phyloP scores from a whole-genome alignment of 495 filamentous ascomycete species.

The Mycothermus thermophilus region DNA sequence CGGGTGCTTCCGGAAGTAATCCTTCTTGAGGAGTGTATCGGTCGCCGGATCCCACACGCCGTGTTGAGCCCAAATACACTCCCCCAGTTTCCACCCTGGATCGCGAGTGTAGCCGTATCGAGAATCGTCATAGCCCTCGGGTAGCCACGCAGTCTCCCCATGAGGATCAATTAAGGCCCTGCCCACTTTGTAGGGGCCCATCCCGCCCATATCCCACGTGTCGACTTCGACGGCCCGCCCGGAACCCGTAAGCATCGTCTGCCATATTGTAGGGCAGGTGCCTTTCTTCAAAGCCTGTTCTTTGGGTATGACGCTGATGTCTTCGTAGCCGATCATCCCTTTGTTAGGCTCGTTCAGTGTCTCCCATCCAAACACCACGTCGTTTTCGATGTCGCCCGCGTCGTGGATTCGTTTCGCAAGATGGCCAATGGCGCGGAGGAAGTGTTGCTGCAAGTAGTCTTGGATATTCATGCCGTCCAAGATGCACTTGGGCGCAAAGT shows the following conservation, averaged over 20 bases:
- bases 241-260: conserved; percentile 79
- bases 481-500: conserved; percentile 91
- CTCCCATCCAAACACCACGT: conserved; percentile 90
- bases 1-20: conserved; percentile 76
- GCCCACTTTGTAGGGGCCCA: conserved; percentile 84
- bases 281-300: conserved; percentile 90
- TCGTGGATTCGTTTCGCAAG: conserved; percentile 77
- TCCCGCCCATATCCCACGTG: conserved; percentile 83
- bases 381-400: conserved; percentile 75
- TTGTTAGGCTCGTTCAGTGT: conserved; percentile 89
- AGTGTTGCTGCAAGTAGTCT: conserved; percentile 85
- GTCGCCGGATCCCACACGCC: conserved; percentile 81
- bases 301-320: conserved; percentile 65
- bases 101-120: conserved; percentile 86
- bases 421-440: conserved; percentile 61
- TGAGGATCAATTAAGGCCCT: conserved; percentile 73
- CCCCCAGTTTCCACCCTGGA: conserved; percentile 75
- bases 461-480: conserved; percentile 94
- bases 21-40: conserved; percentile 64
- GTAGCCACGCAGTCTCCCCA: conserved; percentile 73
- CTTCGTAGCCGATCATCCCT: conserved; percentile 73
- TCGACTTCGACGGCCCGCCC: conserved; percentile 79
- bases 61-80: conserved; percentile 95
- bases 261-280: conserved; percentile 88
- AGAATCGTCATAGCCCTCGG: conserved; percentile 64